phyloP scores from a whole-genome alignment of 768 basidiomycete species.

The Podaxis sp. region DNA sequence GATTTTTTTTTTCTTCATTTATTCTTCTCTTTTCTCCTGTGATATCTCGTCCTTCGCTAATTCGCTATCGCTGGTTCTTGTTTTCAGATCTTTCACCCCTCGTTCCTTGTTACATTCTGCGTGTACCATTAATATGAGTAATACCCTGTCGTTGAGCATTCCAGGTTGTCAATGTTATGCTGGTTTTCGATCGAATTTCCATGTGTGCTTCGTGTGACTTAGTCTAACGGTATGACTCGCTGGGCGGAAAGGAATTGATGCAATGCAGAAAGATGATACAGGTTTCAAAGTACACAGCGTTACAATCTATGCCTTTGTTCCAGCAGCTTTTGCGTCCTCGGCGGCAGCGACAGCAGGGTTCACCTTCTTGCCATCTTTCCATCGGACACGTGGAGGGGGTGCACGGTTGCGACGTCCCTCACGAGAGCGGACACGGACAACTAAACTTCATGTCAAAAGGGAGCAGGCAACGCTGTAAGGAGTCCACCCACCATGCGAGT shows the following conservation, averaged over 20 bases:
- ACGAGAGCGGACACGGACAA: conserved; percentile 96
- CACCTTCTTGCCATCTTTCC: conserved; percentile 96
- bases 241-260: conserved; percentile 4
- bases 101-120: conserved; percentile 4
- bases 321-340: conserved; percentile 74
- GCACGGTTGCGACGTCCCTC: conserved; percentile 97
- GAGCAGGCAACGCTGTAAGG: neutral
- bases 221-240: neutral
- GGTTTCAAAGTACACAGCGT: conserved; percentile 3
- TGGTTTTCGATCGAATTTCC: neutral
- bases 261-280: conserved; percentile 11
- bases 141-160: conserved; percentile 7
- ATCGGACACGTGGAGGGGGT: conserved; percentile 92
- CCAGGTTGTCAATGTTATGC: neutral
- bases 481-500: conserved; percentile 82
- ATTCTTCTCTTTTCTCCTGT: conserved; percentile 1
- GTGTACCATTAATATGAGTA: conserved; percentile 14
- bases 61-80: neutral
- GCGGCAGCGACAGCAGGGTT: conserved; percentile 95
- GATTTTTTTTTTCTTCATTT: conserved; percentile 3
- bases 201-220: neutral
- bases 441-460: conserved; percentile 37
- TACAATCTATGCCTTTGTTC: conserved; percentile 49
- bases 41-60: neutral
- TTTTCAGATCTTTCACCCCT: neutral